Conservation (phyloP, 1,284 basidiomycete genomes). For the Marasmius fiardii region DNA sequence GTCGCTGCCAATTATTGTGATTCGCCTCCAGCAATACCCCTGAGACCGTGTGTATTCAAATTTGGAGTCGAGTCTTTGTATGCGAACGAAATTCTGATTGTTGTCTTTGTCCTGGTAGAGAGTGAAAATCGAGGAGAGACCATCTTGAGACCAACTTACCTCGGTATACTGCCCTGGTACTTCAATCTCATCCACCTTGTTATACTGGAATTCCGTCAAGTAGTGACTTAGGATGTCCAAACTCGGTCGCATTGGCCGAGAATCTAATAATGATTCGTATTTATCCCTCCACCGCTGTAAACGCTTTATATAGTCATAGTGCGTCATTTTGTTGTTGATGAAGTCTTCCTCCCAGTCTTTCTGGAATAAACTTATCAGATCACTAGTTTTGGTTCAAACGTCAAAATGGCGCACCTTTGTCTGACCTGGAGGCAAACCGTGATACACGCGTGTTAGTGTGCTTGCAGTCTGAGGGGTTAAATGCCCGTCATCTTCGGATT, state of each 20-base stretch:
- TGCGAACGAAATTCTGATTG: slow-evolving; percentile 89
- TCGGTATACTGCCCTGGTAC: slow-evolving; percentile 98
- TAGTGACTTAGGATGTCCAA: slow-evolving; percentile 92
- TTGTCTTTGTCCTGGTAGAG: slow-evolving; percentile 83
- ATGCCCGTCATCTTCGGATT: slow-evolving; percentile 75
- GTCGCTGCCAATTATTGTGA: slow-evolving; percentile 93
- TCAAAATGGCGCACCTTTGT: slow-evolving; percentile 48
- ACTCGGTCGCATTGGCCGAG: slow-evolving; percentile 81
- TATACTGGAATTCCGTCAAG: slow-evolving; percentile 96
- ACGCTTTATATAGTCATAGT: slow-evolving; percentile 87
- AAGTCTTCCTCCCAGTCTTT: slow-evolving; percentile 94
- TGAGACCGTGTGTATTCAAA: slow-evolving; percentile 87
- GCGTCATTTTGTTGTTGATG: slow-evolving; percentile 73
- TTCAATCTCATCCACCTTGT: slow-evolving; percentile 98
- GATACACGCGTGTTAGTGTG: slow-evolving; percentile 75
- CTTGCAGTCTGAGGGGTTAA: slow-evolving; percentile 54
- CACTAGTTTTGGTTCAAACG: too few species aligned
- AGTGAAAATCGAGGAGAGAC: slow-evolving; percentile 9
- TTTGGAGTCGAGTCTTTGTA: slow-evolving; percentile 88
- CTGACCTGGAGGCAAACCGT: slow-evolving; percentile 56
- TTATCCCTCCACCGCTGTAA: slow-evolving; percentile 93
- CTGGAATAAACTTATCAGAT: slow-evolving; percentile 31
- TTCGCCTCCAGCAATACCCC: slow-evolving; percentile 87
- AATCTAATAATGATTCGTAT: slow-evolving; percentile 85
- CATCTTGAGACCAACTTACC: slow-evolving; percentile 41